Base-by-base conservation (phyloP, 352 stramenopile genomes). In the Plasmopara muralis region DNA sequence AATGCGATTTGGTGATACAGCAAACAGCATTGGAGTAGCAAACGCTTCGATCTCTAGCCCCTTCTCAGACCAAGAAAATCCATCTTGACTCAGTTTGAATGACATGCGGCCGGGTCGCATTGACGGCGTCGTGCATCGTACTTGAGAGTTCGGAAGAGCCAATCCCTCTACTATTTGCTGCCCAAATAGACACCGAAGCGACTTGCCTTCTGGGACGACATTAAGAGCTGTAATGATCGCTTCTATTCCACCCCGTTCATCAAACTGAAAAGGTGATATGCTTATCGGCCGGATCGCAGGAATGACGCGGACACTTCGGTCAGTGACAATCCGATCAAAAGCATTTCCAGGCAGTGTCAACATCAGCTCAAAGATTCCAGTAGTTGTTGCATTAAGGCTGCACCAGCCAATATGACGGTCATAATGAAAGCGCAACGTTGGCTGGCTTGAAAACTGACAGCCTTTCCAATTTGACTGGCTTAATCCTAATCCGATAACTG, bases 231-330 rank as follows among this genome's bases (percentile, higher is more conserved):
- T 54, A 13, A 86, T 54, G 39, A 82, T 37, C 16, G 68, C 33
- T 16, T 68, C 57, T 0, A 42, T 52, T 37, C 77, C 77, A 18
- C 77, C 77, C 12, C 54, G 48, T 16, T 88, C 72, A 45, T 81
- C 71, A 47, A 88, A 74, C 9, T 53, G 34, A 18, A 25, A 13
- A 29, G 71, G 68, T 9, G 53, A 53, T 12, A 67, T 52, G 8
- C 40, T 18, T 9, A 60, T 31, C 6, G 60, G 66, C 6, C 60
- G 41, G 30, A 66, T 60, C 2, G 57, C 43, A 47, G 42, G 53
- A n/a, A 78, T 63, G 8, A 82, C 57, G 6, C 30, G 60, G 52
- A 82, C 43, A 4, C 29, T 63, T 30, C 66, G 51, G 18, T 58
- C 49, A 2, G 62, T 72, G 8, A 30, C 31, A 31, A 82, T 46